These are phyloP conservation scores for Arachnomyces sp. DNA, from an alignment of 2,329 filamentous ascomycete genomes.

Conservation along the genomic window DNA sequence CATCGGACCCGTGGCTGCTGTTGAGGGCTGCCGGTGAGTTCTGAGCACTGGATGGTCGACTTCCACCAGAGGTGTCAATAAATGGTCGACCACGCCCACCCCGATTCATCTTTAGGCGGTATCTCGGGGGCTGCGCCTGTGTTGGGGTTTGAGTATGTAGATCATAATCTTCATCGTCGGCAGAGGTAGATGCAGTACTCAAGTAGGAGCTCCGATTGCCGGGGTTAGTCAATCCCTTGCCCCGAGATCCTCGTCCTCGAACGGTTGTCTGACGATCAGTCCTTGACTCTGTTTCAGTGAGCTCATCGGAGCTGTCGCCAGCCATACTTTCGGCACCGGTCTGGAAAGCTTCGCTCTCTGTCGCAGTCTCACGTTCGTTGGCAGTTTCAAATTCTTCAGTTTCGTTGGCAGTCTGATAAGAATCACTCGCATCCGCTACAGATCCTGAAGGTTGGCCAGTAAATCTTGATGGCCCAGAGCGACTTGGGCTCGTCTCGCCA, in stretches of 20 bases:
- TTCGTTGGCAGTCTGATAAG: constrained; percentile 77
- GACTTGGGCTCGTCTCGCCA: constrained; percentile 50
- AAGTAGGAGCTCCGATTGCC: constrained; percentile 61
- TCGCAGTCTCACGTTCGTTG: constrained; percentile 65
- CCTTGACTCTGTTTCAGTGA: constrained; percentile 72
- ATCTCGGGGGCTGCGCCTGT: constrained; percentile 56
- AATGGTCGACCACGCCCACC: constrained; percentile 46
- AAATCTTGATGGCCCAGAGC: constrained; percentile 25
- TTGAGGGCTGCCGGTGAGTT: constrained; percentile 46
- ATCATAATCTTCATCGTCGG: constrained; percentile 61
- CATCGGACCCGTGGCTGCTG: constrained; percentile 37
- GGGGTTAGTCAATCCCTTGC: constrained; percentile 38
- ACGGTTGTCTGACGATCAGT: constrained; percentile 24
- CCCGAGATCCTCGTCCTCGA: constrained; percentile 24
- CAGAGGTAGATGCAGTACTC: constrained; percentile 83
- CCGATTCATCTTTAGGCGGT: constrained; percentile 63
- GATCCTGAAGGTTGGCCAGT: constrained; percentile 18
- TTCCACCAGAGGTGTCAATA: constrained; percentile 34
- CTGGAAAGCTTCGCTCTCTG: constrained; percentile 91
- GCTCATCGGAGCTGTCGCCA: constrained; percentile 65
- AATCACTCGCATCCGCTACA: constrained; percentile 50
- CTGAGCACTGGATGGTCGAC: constrained; percentile 33
- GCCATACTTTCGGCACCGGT: constrained; percentile 71
- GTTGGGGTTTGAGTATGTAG: constrained; percentile 60
- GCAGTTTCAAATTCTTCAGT: constrained; percentile 62